These are phyloP conservation scores for Nitzschia putrida DNA, from an alignment of 108 stramenopile genomes.

Conservation along the genomic window DNA sequence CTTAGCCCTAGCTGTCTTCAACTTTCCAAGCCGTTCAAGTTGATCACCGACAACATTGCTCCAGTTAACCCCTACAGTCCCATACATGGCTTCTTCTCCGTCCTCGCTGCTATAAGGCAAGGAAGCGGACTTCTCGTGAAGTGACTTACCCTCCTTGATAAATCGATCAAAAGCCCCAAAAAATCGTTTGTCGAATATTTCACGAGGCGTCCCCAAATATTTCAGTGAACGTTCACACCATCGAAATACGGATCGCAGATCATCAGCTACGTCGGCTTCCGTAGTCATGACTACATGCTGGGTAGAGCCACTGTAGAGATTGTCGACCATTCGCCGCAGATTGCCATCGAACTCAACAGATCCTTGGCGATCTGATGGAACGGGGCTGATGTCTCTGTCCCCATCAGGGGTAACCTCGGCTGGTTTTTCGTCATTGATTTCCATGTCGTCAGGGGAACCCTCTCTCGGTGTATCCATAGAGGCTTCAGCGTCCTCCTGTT, in stretches of 20 bases:
- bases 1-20: constrained; percentile 55
- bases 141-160: constrained; percentile 53
- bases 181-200: constrained; percentile 58
- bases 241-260: constrained; percentile 48
- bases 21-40: constrained; percentile 47
- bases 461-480: not conserved
- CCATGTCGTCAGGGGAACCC: not conserved
- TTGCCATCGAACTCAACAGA: constrained; percentile 6
- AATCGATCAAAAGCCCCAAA: constrained; percentile 69
- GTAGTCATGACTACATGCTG: constrained; percentile 43
- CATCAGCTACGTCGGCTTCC: constrained; percentile 52
- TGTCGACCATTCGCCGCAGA: constrained; percentile 41
- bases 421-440: not conserved
- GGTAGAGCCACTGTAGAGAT: constrained; percentile 46
- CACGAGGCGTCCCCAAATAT: constrained; percentile 46
- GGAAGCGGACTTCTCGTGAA: constrained; percentile 24
- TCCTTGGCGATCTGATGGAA: not conserved
- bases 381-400: not conserved
- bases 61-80: constrained; percentile 34
- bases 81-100: too few species aligned
- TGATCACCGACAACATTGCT: constrained; percentile 53
- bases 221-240: constrained; percentile 54
- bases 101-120: too few species aligned
- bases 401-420: not conserved
- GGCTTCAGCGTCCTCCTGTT: not conserved